Conservation (phyloP, 371 early-diverging fungal genomes). For the Apophysomyces variabilis region DNA sequence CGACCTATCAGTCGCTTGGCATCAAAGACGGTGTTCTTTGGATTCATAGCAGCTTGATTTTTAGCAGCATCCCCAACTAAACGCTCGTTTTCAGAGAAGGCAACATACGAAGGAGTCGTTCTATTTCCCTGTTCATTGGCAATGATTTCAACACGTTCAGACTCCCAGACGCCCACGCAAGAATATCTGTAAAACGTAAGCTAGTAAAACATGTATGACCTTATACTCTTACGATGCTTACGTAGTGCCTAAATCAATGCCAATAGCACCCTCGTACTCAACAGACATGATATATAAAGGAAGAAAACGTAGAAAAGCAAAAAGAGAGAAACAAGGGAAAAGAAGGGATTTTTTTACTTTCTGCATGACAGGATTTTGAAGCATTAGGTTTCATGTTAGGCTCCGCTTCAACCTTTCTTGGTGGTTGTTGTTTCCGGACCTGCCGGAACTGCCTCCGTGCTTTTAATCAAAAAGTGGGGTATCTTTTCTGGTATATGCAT, state of each 20-base stretch:
- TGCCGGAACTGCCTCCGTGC: slow-evolving; percentile 7
- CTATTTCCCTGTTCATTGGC: slow-evolving; percentile 94
- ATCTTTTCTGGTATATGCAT: slow-evolving; percentile 1
- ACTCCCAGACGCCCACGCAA: slow-evolving; percentile 72
- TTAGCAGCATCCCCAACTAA: slow-evolving; percentile 90
- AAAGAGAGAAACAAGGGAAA: slow-evolving; percentile 7
- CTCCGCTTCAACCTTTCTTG: slow-evolving; percentile 8
- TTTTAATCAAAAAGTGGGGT: not conserved
- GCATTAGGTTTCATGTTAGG: not conserved
- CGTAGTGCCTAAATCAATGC: slow-evolving; percentile 51
- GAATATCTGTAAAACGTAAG: slow-evolving; percentile 79
- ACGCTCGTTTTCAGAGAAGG: slow-evolving; percentile 85
- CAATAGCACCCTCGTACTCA: slow-evolving; percentile 66
- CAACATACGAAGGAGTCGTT: slow-evolving; percentile 93
- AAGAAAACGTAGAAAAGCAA: slow-evolving; percentile 2
- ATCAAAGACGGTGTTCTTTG: slow-evolving; percentile 91
- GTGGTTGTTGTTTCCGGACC: slow-evolving; percentile 12
- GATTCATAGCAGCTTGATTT: slow-evolving; percentile 86
- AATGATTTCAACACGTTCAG: slow-evolving; percentile 80
- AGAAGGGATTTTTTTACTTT: not conserved
- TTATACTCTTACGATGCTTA: slow-evolving; percentile 41
- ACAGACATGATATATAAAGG: slow-evolving; percentile 45
- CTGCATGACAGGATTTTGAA: slow-evolving; percentile 4
- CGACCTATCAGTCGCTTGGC: slow-evolving; percentile 97
- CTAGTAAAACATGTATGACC: slow-evolving; percentile 27